These are phyloP conservation scores for Apiospora sp. DNA, from an alignment of 2,329 filamentous ascomycete genomes.

Conservation along the genomic window DNA sequence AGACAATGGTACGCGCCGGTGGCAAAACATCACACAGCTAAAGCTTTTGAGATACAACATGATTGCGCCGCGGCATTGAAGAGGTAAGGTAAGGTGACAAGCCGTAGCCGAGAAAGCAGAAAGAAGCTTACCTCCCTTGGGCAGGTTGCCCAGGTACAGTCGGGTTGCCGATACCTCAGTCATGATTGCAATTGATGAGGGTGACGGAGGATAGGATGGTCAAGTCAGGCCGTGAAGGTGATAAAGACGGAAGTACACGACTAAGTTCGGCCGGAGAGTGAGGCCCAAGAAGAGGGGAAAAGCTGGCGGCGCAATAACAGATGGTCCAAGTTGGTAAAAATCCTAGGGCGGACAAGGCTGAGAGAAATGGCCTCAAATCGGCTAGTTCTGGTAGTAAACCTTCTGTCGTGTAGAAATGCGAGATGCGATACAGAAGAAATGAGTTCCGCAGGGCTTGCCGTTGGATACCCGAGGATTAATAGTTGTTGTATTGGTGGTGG, in stretches of 20 bases:
- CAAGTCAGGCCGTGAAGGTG: slow-evolving; percentile 1
- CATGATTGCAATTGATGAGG: slow-evolving; percentile 59
- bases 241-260: not conserved
- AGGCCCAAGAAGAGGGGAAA: slow-evolving; percentile 15
- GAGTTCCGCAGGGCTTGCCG: slow-evolving; percentile 12
- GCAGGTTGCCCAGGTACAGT: slow-evolving; percentile 97
- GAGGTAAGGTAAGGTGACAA: not conserved
- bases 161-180: slow-evolving; percentile 92
- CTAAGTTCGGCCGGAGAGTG: not conserved
- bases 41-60: slow-evolving; percentile 25
- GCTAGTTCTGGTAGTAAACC: not conserved
- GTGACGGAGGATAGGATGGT: not conserved
- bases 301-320: slow-evolving; percentile 1
- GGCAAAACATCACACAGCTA: not conserved
- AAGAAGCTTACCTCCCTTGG: slow-evolving; percentile 81
- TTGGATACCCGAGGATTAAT: not conserved
- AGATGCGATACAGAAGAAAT: not conserved
- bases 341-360: slow-evolving; percentile 14
- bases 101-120: slow-evolving; percentile 12
- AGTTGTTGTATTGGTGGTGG: not conserved
- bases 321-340: slow-evolving; percentile 18
- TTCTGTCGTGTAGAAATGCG: not conserved
- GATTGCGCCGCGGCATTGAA: not conserved
- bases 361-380: slow-evolving; percentile 13
- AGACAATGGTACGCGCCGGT: not conserved